phyloP scores from a whole-genome alignment of 306 rosid genomes.

The Acacia confusa region DNA sequence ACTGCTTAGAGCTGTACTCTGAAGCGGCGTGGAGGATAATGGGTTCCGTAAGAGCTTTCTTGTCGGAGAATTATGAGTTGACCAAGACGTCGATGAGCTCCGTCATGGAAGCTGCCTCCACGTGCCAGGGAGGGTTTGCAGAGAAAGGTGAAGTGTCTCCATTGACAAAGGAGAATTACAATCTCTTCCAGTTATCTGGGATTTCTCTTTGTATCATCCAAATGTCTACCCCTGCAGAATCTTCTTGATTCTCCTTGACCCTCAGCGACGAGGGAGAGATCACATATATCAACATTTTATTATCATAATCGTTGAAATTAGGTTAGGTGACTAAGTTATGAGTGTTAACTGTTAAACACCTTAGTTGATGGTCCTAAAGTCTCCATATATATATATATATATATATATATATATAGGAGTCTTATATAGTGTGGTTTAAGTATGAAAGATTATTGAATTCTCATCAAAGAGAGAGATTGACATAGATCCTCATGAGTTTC shows the following conservation, averaged over 20 bases:
- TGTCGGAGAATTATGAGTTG: conserved; percentile 37
- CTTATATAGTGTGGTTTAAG: too few relatives aligned
- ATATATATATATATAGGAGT: too few relatives aligned
- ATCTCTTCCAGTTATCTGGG: conserved; percentile 58
- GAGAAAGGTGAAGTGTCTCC: conserved; percentile 57
- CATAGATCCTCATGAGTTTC: too few relatives aligned
- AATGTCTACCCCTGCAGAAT: conserved; percentile 23
- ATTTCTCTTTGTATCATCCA: conserved; percentile 55
- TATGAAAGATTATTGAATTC: too few relatives aligned
- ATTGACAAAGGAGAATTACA: conserved; percentile 50
- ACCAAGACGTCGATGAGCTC: conserved; percentile 45
- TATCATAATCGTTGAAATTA: not conserved
- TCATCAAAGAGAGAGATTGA: too few relatives aligned
- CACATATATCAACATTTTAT: not conserved
- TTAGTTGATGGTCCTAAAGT: too few relatives aligned
- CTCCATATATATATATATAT: too few relatives aligned
- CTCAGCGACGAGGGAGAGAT: not conserved
- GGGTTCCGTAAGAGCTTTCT: conserved; percentile 44
- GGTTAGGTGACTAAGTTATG: not conserved
- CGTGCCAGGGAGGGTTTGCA: conserved; percentile 61
- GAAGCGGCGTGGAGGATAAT: conserved; percentile 43
- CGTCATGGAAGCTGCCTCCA: conserved; percentile 54
- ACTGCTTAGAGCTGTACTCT: conserved; percentile 58
- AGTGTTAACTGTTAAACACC: not conserved
- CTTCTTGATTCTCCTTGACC: not conserved